Evolutionary conservation across 208 protist genomes (phyloP).

Genomic region (Acanthamoeba triangularis): DNA sequence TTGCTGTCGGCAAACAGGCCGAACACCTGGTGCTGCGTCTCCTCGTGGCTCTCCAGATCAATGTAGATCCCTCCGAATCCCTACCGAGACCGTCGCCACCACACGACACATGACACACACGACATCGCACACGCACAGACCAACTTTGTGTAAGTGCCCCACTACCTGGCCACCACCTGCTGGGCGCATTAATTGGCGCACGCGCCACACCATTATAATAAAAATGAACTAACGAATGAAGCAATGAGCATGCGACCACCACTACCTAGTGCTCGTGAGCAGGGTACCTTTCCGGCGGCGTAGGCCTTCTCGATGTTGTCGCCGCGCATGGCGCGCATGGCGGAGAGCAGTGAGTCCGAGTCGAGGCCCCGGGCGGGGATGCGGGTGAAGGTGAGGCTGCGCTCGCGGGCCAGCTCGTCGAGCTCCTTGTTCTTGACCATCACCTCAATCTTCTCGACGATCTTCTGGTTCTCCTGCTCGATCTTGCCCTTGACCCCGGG

Average conservation of each 20-base stretch:
- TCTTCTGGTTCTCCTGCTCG: constrained; percentile 54
- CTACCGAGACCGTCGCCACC: too few species aligned
- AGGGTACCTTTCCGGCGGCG: neutral
- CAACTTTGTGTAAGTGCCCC: too few species aligned
- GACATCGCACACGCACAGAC: neutral
- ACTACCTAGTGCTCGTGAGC: too few species aligned
- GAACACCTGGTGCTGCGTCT: constrained; percentile 95
- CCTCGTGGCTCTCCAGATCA: constrained; percentile 85
- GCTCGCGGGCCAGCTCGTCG: neutral
- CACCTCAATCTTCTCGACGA: constrained; percentile 53
- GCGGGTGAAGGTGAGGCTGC: neutral
- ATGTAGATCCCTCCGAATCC: neutral
- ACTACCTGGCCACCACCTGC: too few species aligned
- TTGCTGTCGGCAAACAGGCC: constrained; percentile 96
- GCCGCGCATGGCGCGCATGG: constrained; percentile 29
- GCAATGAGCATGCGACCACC: neutral
- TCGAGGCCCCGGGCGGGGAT: neutral
- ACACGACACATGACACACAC: neutral
- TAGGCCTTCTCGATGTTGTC: constrained; percentile 21
- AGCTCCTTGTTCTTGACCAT: constrained; percentile 49
- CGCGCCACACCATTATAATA: too few species aligned
- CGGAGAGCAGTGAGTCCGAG: neutral
- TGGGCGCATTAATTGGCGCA: too few species aligned
- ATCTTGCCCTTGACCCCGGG: constrained; percentile 49
- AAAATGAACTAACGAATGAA: neutral